Evolutionary conservation across 495 filamentous ascomycete species (phyloP).

Genomic region (Aspergillus bertholletiae): DNA sequence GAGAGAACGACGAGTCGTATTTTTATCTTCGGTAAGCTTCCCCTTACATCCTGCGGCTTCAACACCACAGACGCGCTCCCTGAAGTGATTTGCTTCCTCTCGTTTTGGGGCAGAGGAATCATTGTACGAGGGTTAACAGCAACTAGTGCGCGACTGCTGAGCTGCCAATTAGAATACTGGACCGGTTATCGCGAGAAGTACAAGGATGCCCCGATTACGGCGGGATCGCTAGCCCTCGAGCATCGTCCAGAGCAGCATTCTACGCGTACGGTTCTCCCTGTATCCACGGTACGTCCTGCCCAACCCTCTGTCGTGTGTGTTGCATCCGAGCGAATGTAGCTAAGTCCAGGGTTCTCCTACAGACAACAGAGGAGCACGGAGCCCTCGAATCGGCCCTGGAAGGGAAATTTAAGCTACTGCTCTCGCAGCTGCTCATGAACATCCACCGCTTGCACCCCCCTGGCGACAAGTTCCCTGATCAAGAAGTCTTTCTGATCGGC

Average conservation of each 20-base stretch:
- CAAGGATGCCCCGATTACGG: slow-evolving; percentile 19
- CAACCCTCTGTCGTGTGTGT: not conserved
- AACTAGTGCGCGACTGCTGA: slow-evolving; percentile 19
- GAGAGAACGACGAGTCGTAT: slow-evolving; percentile 2
- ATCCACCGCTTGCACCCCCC: slow-evolving; percentile 17
- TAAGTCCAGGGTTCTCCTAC: no score
- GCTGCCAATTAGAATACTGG: slow-evolving; percentile 24
- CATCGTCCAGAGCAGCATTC: slow-evolving; percentile 6
- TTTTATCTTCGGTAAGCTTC: slow-evolving; percentile 19
- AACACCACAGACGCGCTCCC: no score
- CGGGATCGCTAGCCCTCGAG: slow-evolving; percentile 20
- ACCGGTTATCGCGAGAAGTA: slow-evolving; percentile 27
- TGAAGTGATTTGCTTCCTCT: not conserved
- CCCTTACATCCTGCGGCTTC: not conserved
- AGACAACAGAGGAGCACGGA: slow-evolving; percentile 17
- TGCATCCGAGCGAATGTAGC: not conserved
- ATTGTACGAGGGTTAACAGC: not conserved
- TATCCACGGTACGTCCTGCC: slow-evolving; percentile 16
- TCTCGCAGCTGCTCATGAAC: slow-evolving; percentile 23
- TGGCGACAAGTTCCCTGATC: slow-evolving; percentile 28
- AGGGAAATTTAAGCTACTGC: slow-evolving; percentile 28
- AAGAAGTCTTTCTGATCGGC: slow-evolving; percentile 30
- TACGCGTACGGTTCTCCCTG: slow-evolving; percentile 12
- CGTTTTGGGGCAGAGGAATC: no score
- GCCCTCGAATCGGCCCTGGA: slow-evolving; percentile 12